phyloP scores from a whole-genome alignment of 257 asterid genomes.

The Lantana camara region DNA sequence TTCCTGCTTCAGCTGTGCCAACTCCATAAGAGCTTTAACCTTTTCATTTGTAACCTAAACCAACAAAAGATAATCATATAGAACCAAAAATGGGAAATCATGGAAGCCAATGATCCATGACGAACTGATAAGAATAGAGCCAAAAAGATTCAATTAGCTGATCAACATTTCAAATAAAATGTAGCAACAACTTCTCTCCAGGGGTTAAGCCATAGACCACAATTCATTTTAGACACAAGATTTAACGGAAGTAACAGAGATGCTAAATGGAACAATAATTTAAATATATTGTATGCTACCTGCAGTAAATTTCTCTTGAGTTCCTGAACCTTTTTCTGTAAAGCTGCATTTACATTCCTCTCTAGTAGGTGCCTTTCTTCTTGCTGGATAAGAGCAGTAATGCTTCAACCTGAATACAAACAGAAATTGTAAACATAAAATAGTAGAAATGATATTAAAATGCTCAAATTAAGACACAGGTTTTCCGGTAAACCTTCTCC shows the following conservation, averaged over 20 bases:
- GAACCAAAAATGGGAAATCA: background rate
- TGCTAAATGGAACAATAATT: conserved; percentile 19
- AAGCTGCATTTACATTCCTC: conserved; percentile 78
- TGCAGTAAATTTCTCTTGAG: conserved; percentile 86
- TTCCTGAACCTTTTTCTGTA: conserved; percentile 76
- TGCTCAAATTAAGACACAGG: conserved; percentile 22
- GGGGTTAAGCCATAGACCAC: conserved; percentile 13
- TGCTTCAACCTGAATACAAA: conserved; percentile 61
- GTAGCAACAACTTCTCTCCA: background rate
- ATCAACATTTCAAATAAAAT: background rate
- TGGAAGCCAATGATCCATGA: background rate
- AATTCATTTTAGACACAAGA: too few species aligned
- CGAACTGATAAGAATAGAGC: background rate
- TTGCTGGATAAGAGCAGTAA: conserved; percentile 91
- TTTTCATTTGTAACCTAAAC: conserved; percentile 89
- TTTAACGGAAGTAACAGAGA: too few species aligned
- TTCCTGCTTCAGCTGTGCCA: conserved; percentile 89
- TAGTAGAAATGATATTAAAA: conserved; percentile 5
- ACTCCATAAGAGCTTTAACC: conserved; percentile 91
- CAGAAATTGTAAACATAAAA: conserved; percentile 22
- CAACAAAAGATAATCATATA: conserved; percentile 14
- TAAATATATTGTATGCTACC: conserved; percentile 41
- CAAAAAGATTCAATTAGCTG: background rate
- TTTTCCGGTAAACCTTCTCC: conserved; percentile 70
- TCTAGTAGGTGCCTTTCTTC: conserved; percentile 87